phyloP scores from a whole-genome alignment of 306 rosid species.

The Carpinus fangiana region DNA sequence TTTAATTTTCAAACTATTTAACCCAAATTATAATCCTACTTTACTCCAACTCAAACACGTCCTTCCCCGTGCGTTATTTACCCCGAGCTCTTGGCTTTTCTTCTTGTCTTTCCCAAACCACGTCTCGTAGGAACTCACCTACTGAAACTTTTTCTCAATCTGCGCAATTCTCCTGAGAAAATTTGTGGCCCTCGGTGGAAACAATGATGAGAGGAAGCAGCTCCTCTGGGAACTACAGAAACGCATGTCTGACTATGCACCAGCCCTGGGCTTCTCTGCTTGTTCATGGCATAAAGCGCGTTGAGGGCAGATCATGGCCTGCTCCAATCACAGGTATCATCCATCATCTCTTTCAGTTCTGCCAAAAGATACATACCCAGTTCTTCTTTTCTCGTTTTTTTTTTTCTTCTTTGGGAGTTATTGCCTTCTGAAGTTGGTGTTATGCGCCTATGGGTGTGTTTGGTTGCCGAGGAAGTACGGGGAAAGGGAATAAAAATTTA shows the following conservation, averaged over 20 bases:
- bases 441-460: not conserved
- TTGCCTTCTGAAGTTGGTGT: not conserved
- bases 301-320: slow-evolving; percentile 95
- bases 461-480: not conserved
- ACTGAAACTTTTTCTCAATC: too few species aligned
- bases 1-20: too few species aligned
- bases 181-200: not conserved
- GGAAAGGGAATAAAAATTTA: not conserved
- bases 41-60: too few species aligned
- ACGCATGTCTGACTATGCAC: slow-evolving; percentile 91
- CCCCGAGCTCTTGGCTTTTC: too few species aligned
- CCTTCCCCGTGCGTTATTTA: too few species aligned
- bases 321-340: slow-evolving; percentile 70
- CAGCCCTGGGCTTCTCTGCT: slow-evolving; percentile 99
- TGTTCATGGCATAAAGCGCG: slow-evolving; percentile 82
- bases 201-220: slow-evolving; percentile 40
- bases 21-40: too few species aligned
- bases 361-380: not conserved
- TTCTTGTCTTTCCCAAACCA: too few species aligned
- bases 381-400: not conserved
- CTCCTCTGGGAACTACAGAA: slow-evolving; percentile 51
- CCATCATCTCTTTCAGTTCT: not conserved
- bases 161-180: not conserved
- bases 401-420: not conserved
- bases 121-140: too few species aligned